phyloP scores from a whole-genome alignment of 768 basidiomycete genomes.

The Lactarius tabidus region DNA sequence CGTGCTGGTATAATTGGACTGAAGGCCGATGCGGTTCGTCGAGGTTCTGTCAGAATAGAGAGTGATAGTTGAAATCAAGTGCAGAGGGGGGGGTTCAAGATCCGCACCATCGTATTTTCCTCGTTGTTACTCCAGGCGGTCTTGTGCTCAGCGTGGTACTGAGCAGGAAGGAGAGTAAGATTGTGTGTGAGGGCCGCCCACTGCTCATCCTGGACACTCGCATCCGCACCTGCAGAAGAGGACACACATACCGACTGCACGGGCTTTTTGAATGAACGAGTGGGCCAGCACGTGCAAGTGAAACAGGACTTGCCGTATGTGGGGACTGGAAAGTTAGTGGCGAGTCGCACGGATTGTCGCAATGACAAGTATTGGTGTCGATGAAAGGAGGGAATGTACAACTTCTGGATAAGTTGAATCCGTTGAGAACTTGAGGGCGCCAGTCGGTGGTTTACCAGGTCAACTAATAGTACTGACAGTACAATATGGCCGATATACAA shows the following conservation, averaged over 20 bases:
- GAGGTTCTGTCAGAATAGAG: constrained; percentile 18
- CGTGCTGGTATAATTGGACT: constrained; percentile 19
- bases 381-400: too few species aligned
- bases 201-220: constrained; percentile 43
- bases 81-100: neutral
- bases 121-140: neutral
- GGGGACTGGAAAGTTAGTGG: constrained; percentile 20
- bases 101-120: too few species aligned
- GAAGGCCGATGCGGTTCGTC: constrained; percentile 9
- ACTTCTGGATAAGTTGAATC: too few species aligned
- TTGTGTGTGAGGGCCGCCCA: constrained; percentile 71
- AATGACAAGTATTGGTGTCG: constrained; percentile 34
- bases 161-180: constrained; percentile 44
- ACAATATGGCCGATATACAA: too few species aligned
- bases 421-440: too few species aligned
- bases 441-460: too few species aligned
- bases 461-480: too few species aligned
- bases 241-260: too few species aligned
- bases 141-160: too few species aligned
- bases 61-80: constrained; percentile 16
- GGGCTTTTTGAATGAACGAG: neutral
- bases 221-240: constrained; percentile 22
- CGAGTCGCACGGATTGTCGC: constrained; percentile 24
- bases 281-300: constrained; percentile 30
- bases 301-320: constrained; percentile 19